These are phyloP conservation scores for Melampsora abietis-canadensis DNA, from an alignment of 1,284 basidiomycete genomes.

Conservation along the genomic window DNA sequence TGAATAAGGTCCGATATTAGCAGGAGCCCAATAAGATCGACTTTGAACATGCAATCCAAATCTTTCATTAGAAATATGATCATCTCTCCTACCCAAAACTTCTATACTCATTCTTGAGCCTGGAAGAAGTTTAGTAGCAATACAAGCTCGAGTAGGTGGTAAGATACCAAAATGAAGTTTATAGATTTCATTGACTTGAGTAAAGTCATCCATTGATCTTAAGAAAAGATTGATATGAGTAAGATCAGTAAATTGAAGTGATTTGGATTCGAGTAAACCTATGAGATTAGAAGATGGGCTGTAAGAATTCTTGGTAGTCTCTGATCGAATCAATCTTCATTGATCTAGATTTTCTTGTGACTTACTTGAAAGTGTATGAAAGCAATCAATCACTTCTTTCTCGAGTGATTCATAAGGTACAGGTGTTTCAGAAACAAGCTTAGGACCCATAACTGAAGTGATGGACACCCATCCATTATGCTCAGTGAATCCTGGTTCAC, in stretches of 20 bases:
- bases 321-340: slow-evolving; percentile 49
- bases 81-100: slow-evolving; percentile 60
- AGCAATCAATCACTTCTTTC: slow-evolving; percentile 65
- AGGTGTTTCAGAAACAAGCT: slow-evolving; percentile 36
- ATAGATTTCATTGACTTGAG: slow-evolving; percentile 73
- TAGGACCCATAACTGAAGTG: slow-evolving; percentile 18
- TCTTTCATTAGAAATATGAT: slow-evolving; percentile 53
- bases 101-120: slow-evolving; percentile 68
- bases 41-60: slow-evolving; percentile 88
- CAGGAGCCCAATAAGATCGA: slow-evolving; percentile 95
- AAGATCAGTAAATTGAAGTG: slow-evolving; percentile 63
- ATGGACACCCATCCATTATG: slow-evolving; percentile 17
- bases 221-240: slow-evolving; percentile 80
- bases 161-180: slow-evolving; percentile 77
- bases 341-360: slow-evolving; percentile 44
- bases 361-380: slow-evolving; percentile 55
- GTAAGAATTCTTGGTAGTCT: slow-evolving; percentile 58
- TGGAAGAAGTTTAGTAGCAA: slow-evolving; percentile 68
- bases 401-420: slow-evolving; percentile 57
- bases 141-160: slow-evolving; percentile 87
- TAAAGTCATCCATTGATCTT: slow-evolving; percentile 73
- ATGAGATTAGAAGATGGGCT: slow-evolving; percentile 12
- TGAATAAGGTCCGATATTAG: slow-evolving; percentile 97
- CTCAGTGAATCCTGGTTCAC: slow-evolving; percentile 5
- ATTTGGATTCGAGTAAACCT: slow-evolving; percentile 60